Base-by-base conservation (phyloP, 2,329 filamentous ascomycete genomes). In the Scedosporium boydii region DNA sequence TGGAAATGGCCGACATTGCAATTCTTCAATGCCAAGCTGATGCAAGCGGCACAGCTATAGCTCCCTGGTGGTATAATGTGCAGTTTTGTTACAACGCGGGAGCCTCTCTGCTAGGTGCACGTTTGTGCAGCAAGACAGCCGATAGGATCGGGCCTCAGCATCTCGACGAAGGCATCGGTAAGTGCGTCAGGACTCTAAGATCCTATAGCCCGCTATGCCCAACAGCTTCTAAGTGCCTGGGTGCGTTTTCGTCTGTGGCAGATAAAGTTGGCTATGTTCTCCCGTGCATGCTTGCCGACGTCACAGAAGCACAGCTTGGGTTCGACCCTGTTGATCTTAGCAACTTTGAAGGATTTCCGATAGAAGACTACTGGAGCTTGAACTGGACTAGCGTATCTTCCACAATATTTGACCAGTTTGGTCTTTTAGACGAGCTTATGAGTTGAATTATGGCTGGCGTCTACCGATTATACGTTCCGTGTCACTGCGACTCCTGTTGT, bases 41-140 rank as follows among this genome's bases (percentile, higher is more conserved):
- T 16, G 58, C 21, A 2, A 23, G 14, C 3, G 21, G 21, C 9
- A 26, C 14, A 12, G 18, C 34, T 6, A 38, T 44, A 7, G 41
- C 58, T n/a, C 58, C 58, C 14, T 59, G 58, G 58, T 59, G 58
- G 58, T 59, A 59, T 23, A 38, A 59, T 7, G 6, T 59, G 23
- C 58, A 59, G n/a, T 59, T 42, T 26, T 59, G 58, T 18, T 59
- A 59, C 27, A 59, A 59, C 38, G 27, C 58, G 2, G 58, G 29
- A 12, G 29, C 41, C n/a, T 42, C 58, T 7, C 38, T 59, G 3
- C 27, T 59, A 16, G 58, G 38, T 3, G 58, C 58, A 7, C 58
- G 58, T 12, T 14, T 59, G n/a, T 42, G 34, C 38, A 26, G 26
- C 29, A 59, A 59, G 27, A 38, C 42, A 14, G 38, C 34, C 18